These are phyloP conservation scores for Brassica juncea DNA, from an alignment of 345 rosid genomes.

Conservation along the genomic window DNA sequence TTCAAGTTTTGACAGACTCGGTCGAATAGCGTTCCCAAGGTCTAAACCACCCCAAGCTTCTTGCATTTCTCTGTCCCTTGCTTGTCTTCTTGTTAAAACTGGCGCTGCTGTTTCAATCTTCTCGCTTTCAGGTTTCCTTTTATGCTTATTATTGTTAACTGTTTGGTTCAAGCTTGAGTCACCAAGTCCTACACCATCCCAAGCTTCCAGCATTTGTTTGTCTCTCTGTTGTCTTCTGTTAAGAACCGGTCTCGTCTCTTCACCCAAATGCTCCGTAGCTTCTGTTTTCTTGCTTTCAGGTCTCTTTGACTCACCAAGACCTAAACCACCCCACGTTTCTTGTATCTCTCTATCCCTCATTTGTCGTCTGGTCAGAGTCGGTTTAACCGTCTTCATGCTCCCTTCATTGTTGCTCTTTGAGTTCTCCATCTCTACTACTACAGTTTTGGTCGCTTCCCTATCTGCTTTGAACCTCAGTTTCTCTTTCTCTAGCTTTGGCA, in stretches of 20 bases:
- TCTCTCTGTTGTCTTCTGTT: conserved; percentile 68
- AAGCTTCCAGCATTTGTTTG: conserved; percentile 75
- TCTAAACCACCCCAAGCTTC: conserved; percentile 93
- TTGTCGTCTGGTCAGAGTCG: conserved; percentile 40
- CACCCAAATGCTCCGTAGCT: conserved; percentile 37
- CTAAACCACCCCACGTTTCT: conserved; percentile 88
- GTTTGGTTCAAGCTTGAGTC: conserved; percentile 43
- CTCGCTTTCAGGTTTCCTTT: conserved; percentile 63
- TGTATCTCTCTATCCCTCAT: conserved; percentile 73
- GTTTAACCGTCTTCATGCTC: conserved; percentile 24
- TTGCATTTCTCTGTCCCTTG: conserved; percentile 75
- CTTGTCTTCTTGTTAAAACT: conserved; percentile 47
- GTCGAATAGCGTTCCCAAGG: conserved; percentile 69
- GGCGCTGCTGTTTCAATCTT: conserved; percentile 41
- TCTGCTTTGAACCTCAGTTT: conserved; percentile 8
- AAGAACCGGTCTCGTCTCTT: conserved; percentile 32
- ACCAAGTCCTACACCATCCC: conserved; percentile 90
- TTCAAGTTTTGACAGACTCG: conserved; percentile 77
- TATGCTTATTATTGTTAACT: conserved; percentile 15
- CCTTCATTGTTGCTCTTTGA: conserved; percentile 37
- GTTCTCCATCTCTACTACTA: conserved; percentile 39
- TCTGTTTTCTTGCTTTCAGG: conserved; percentile 62
- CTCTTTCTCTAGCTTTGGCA: conserved; percentile 74
- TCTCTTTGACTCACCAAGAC: conserved; percentile 67
- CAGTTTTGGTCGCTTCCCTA: conserved; percentile 14